Evolutionary conservation across 208 protist genomes (phyloP), one percentile per base, ranked within the genome.

Genomic region (Phytomonas sp.): DNA sequence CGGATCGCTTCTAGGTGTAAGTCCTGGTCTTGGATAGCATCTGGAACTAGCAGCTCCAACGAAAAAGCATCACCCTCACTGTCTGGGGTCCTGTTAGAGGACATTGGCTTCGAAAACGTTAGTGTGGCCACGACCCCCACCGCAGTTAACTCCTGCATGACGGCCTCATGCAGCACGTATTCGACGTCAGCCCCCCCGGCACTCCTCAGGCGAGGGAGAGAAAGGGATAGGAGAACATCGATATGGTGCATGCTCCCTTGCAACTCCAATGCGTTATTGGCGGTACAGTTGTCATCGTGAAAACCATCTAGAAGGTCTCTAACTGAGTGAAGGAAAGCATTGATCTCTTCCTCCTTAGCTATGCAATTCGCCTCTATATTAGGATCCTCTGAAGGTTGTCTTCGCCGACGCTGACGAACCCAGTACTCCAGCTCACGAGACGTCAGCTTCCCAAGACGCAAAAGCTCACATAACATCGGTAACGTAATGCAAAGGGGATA

Each of bases 131-230:
- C 74, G 11, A 88, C 61, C 13, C 78, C 63, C 32, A 86, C 69
- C 6, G 74, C 70, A 4, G 66, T 29, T 17, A 92, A 59, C 79
- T 92, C 87, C 13, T 29, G 62, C 28, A 30, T 46, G 0, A 92
- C 71, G 8, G 72, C 77, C 6, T 77, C 67, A 76, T 92, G 81
- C 40, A 87, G 66, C 62, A 67, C 71, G 62, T 63, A 46, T n/a
- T 60, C 63, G 46, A 59, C 63, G 2, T 62, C 62, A 6, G 40
- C 23, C 36, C 0, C 62, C n/a, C 59, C n/a, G 33, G n/a, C 63
- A 67, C 15, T 30, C 7, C 40, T 17, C 40, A 2, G 40, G 15
- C 2, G 40, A 46, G 40, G 40, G 15, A 46, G 40, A 9, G 40
- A 46, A 15, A 11, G 60, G 8, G 60, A 33, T 33, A 62, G 60